These are phyloP conservation scores for Diaporthe helianthi DNA, from an alignment of 2,329 filamentous ascomycete genomes.

Conservation along the genomic window DNA sequence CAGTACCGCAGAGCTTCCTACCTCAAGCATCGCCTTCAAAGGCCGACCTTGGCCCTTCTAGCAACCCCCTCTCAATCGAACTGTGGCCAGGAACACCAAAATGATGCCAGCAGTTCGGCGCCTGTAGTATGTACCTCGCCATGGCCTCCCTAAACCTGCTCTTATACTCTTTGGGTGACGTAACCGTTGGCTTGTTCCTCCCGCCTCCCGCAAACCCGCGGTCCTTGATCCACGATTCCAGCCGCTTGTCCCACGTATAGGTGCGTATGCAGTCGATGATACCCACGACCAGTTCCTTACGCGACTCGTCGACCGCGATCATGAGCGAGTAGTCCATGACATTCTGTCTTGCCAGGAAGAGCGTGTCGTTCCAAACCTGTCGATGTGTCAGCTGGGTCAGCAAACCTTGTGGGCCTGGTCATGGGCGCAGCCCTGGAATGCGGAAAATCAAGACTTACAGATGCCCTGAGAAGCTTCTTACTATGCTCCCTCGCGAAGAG, in stretches of 20 bases:
- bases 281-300: constrained; percentile 91
- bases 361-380: constrained; percentile 88
- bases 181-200: constrained; percentile 89
- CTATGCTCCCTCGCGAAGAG: constrained; percentile 95
- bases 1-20: not conserved
- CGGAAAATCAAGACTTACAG: constrained; percentile 52
- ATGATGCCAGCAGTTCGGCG: constrained; percentile 78
- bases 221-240: constrained; percentile 99
- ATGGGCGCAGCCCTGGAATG: too few relatives aligned
- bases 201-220: constrained; percentile 80
- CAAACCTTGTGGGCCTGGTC: not conserved
- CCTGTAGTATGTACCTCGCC: constrained; percentile 80
- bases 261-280: constrained; percentile 99
- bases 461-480: constrained; percentile 88
- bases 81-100: constrained; percentile 54
- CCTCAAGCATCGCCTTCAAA: constrained; percentile 13
- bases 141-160: constrained; percentile 95
- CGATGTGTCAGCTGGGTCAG: not conserved
- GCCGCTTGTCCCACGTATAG: constrained; percentile 99
- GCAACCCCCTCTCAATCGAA: constrained; percentile 37
- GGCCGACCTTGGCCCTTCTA: constrained; percentile 16
- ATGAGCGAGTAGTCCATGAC: constrained; percentile 99
- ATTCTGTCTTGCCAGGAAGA: constrained; percentile 92
- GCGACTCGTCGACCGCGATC: constrained; percentile 92
- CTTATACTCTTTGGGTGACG: constrained; percentile 97